Conservation (phyloP, 345 rosid genomes). For the Eucalyptus shirleyi region DNA sequence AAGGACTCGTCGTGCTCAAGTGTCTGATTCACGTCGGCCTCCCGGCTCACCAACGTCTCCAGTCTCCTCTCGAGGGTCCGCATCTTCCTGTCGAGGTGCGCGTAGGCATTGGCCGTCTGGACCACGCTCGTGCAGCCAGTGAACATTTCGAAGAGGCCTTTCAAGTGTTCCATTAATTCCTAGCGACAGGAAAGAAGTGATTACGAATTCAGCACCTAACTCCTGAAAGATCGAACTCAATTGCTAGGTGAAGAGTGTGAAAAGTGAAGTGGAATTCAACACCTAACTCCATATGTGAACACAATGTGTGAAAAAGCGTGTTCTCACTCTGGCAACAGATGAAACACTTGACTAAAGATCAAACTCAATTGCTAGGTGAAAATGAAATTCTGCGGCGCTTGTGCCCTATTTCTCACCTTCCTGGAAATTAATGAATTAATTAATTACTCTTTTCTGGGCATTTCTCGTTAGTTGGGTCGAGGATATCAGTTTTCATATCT, state of each 20-base stretch:
- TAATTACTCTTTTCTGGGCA: background rate
- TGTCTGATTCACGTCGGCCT: background rate
- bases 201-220: background rate
- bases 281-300: background rate
- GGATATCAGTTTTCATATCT: background rate
- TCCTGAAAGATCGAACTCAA: background rate
- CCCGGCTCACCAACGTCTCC: background rate
- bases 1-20: background rate
- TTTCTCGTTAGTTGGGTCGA: background rate
- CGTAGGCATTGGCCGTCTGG: background rate
- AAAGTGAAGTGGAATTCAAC: background rate
- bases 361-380: too few species aligned
- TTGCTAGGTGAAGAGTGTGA: background rate
- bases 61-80: background rate
- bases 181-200: background rate
- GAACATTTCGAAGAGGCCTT: background rate
- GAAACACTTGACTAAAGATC: background rate
- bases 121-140: background rate
- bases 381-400: too few species aligned
- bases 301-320: background rate
- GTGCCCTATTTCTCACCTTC: too few species aligned
- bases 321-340: background rate
- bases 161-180: background rate
- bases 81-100: background rate
- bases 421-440: too few species aligned